Percentiles rank a stretch among this genome's conserved stretches.
Evolutionary conservation across 805 yeast genomes (phyloP).

Genomic region (Saturnispora ahearnii): DNA sequence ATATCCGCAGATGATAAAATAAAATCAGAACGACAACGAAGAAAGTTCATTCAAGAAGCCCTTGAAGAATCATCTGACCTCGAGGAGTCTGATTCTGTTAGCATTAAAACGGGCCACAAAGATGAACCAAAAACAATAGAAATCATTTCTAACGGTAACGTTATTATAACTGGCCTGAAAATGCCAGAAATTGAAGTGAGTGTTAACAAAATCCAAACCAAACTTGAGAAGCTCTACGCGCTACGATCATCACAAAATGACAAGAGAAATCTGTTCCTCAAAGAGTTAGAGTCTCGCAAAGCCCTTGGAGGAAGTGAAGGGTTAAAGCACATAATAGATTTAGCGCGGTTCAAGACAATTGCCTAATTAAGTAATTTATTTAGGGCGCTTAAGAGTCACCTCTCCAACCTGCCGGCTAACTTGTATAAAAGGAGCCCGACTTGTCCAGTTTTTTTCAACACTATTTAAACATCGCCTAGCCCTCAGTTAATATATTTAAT

Average conservation of each 20-base stretch:
- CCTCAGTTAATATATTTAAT: too few relatives aligned
- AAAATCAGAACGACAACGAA: neutral
- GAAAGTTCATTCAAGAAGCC: neutral
- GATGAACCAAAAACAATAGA: neutral
- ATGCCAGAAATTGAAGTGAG: neutral
- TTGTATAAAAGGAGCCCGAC: neutral
- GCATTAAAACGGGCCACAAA: neutral
- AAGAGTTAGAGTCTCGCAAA: neutral
- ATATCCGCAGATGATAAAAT: neutral
- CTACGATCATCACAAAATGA: neutral
- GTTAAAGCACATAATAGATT: neutral
- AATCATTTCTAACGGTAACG: neutral
- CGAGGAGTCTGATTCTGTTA: neutral
- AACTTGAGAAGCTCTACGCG: neutral
- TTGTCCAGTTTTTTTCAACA: neutral
- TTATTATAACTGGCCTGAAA: neutral
- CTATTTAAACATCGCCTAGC: too few relatives aligned
- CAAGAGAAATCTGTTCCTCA: neutral
- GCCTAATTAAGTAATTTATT: constrained; percentile 13
- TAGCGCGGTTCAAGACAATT: constrained; percentile 12
- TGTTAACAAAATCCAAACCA: neutral
- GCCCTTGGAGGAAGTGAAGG: neutral
- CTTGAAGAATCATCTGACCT: neutral
- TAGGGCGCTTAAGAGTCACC: constrained; percentile 14
- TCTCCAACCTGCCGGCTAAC: neutral